Conservation (phyloP, 2,329 filamentous ascomycete species). For the Penicillium capsulatum region DNA sequence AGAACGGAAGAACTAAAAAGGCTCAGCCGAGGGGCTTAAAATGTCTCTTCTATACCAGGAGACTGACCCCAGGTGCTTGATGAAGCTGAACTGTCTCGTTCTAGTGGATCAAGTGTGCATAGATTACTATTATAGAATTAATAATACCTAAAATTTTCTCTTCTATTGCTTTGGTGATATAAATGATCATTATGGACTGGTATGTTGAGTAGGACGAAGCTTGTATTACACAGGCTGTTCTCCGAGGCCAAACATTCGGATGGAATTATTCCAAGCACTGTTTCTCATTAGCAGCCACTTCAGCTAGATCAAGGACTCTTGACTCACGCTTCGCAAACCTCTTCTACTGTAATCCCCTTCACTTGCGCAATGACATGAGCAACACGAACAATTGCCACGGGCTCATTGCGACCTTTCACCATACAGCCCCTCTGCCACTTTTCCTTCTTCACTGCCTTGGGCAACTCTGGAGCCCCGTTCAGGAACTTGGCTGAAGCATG, state of each 20-base stretch:
- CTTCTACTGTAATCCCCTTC: slow-evolving; percentile 72
- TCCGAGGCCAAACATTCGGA: slow-evolving; percentile 71
- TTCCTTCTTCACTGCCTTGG: slow-evolving; percentile 90
- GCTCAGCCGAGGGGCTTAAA: too few relatives aligned
- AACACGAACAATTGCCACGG: slow-evolving; percentile 78
- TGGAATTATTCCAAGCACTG: slow-evolving; percentile 74
- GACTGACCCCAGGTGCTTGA: too few relatives aligned
- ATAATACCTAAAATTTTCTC: too few relatives aligned
- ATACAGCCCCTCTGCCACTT: slow-evolving; percentile 83
- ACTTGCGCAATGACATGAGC: slow-evolving; percentile 85
- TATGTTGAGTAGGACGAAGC: too few relatives aligned
- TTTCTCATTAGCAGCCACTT: slow-evolving; percentile 19
- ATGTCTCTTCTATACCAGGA: too few relatives aligned
- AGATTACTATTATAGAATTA: too few relatives aligned
- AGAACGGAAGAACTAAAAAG: slow-evolving; percentile 12
- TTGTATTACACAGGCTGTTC: slow-evolving; percentile 29
- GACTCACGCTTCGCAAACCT: slow-evolving; percentile 72
- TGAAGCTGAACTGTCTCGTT: too few relatives aligned
- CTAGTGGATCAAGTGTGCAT: too few relatives aligned
- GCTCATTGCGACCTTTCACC: slow-evolving; percentile 94
- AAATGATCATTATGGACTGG: too few relatives aligned
- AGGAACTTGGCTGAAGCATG: slow-evolving; percentile 79
- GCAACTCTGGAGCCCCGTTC: slow-evolving; percentile 65
- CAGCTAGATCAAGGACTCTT: background rate
- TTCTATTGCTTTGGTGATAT: too few relatives aligned